Percentiles rank a stretch among this genome's conserved stretches.
These are phyloP conservation scores for Starmerella apis DNA, from an alignment of 805 yeast genomes.

Conservation along the genomic window DNA sequence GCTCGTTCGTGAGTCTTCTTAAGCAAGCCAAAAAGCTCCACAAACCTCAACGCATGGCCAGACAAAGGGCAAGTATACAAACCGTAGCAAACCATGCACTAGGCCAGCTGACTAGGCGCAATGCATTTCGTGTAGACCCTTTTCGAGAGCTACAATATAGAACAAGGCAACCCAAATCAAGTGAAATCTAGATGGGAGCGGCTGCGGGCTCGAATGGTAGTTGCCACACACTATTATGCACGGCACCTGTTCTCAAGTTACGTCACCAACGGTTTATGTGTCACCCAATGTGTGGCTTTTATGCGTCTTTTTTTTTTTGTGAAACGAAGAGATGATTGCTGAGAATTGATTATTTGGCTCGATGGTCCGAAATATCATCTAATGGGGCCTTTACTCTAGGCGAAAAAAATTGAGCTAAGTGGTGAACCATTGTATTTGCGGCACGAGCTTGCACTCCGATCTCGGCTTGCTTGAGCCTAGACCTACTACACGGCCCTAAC, in stretches of 20 bases:
- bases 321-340: too few relatives aligned
- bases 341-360: too few relatives aligned
- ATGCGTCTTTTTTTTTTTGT: too few relatives aligned
- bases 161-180: neutral
- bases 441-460: slow-evolving; percentile 4
- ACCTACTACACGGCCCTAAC: slow-evolving; percentile 4
- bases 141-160: neutral
- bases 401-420: too few relatives aligned
- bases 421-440: too few relatives aligned
- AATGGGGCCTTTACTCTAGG: too few relatives aligned
- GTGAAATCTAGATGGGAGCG: neutral
- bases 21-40: slow-evolving; percentile 1
- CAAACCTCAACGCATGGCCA: neutral
- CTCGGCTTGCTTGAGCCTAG: slow-evolving; percentile 2
- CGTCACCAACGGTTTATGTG: neutral
- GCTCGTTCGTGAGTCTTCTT: slow-evolving; percentile 2
- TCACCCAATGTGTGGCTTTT: too few relatives aligned
- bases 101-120: slow-evolving; percentile 3
- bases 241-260: neutral
- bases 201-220: neutral
- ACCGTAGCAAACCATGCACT: too few relatives aligned
- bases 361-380: too few relatives aligned
- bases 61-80: too few relatives aligned
- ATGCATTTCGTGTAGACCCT: slow-evolving; percentile 14
- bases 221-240: neutral